Percentiles rank a stretch among this genome's conserved stretches.
Conservation (phyloP, 176 grass and related monocot genomes). For the Rhynchospora tenuis region DNA sequence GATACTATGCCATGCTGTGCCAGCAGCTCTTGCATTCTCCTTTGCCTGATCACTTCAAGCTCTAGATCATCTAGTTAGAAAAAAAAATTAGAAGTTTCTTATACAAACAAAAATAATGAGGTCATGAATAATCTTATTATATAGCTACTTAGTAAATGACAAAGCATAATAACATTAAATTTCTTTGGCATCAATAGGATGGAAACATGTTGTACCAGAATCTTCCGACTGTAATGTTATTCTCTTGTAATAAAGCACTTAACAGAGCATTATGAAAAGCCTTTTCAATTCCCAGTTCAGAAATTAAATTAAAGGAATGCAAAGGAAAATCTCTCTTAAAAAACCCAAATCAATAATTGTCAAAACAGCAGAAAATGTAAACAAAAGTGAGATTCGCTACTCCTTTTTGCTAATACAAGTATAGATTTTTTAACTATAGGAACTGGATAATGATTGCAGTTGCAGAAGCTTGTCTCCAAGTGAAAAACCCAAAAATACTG, state of each 20-base stretch:
- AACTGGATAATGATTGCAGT: too few relatives aligned
- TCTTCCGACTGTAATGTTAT: not conserved
- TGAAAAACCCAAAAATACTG: too few relatives aligned
- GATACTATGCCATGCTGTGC: constrained; percentile 54
- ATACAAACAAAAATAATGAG: not conserved
- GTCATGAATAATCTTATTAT: not conserved
- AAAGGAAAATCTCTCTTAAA: not conserved
- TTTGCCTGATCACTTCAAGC: constrained; percentile 64
- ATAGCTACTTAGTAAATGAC: not conserved
- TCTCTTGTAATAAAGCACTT: not conserved
- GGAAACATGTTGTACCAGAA: not conserved
- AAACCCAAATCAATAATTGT: not conserved
- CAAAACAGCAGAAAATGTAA: not conserved
- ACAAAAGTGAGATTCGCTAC: not conserved
- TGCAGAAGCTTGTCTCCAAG: too few relatives aligned
- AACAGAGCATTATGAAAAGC: not conserved
- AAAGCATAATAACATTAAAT: not conserved
- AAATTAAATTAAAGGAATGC: not conserved
- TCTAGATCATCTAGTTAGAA: constrained; percentile 55
- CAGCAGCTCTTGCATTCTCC: constrained; percentile 87
- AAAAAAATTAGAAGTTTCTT: not conserved
- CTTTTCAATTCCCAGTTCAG: not conserved
- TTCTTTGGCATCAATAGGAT: not conserved
- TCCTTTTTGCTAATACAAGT: not conserved
- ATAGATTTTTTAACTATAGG: not conserved